Conservation (phyloP, 1,139 yeast genomes). For the Chernovozyma aurita region DNA sequence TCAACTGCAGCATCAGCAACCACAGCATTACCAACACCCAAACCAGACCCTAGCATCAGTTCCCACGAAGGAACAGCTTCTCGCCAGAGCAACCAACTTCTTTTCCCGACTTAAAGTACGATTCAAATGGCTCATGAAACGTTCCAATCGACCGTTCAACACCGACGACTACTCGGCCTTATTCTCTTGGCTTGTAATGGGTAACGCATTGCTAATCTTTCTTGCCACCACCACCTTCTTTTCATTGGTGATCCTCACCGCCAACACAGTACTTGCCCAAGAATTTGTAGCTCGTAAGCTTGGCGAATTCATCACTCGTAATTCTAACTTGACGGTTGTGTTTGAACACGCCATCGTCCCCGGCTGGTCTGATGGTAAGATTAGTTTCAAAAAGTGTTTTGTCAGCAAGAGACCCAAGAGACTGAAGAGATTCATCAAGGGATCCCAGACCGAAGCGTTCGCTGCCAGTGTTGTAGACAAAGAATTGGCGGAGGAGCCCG, state of each 20-base stretch:
- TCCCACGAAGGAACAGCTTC: conserved; percentile 45
- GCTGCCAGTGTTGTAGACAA: conserved; percentile 33
- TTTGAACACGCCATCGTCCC: conserved; percentile 95
- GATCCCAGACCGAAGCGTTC: conserved; percentile 68
- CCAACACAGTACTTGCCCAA: conserved; percentile 86
- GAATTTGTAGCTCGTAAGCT: conserved; percentile 78
- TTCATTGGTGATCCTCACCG: conserved; percentile 69
- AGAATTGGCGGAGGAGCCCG: conserved; percentile 2
- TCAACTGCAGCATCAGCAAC: too few relatives aligned
- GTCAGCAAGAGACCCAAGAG: conserved; percentile 77
- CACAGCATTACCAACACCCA: too few relatives aligned
- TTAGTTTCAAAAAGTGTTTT: conserved; percentile 78
- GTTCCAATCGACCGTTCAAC: conserved; percentile 62
- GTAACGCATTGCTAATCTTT: conserved; percentile 72
- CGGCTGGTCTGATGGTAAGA: conserved; percentile 86
- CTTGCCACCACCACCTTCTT: conserved; percentile 89
- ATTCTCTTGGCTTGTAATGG: conserved; percentile 85
- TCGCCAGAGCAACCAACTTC: conserved; percentile 47
- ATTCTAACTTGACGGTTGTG: conserved; percentile 80
- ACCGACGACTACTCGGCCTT: conserved; percentile 87
- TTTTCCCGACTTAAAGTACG: conserved; percentile 52
- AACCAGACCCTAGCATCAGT: too few relatives aligned
- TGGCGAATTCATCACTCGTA: conserved; percentile 80
- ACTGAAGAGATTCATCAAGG: conserved; percentile 53
- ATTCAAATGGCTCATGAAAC: conserved; percentile 64